A percentile compares a stretch with the other conserved stretches of the same genome.
Evolutionary conservation across 2,329 filamentous ascomycete species (phyloP).

Genomic region (Coniochaeta hoffmannii): DNA sequence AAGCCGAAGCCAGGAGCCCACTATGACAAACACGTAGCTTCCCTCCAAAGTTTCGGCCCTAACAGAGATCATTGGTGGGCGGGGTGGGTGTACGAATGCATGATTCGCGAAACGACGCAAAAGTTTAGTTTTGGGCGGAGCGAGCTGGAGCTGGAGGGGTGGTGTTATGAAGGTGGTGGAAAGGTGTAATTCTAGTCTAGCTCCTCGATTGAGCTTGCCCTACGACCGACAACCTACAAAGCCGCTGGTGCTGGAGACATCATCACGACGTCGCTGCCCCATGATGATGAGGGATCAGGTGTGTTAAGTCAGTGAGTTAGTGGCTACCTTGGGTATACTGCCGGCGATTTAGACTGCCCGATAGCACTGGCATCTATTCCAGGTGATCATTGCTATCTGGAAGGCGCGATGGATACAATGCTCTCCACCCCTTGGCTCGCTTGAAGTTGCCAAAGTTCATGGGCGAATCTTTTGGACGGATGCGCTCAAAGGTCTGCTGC

Average conservation of each 20-base stretch:
- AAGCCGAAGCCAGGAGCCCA: not conserved
- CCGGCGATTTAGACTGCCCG: no score
- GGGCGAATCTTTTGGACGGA: not conserved
- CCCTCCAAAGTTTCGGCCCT: not conserved
- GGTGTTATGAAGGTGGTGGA: not conserved
- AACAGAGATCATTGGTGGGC: not conserved
- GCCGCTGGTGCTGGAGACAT: not conserved
- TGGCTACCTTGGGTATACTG: no score
- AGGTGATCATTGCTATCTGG: no score
- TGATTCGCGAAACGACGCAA: not conserved
- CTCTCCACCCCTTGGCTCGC: not conserved
- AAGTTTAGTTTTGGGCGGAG: not conserved
- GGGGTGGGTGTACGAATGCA: slow-evolving; percentile 1
- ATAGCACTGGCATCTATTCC: no score
- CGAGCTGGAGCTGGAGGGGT: slow-evolving; percentile 1
- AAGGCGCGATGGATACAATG: not conserved
- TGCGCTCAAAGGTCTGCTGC: not conserved
- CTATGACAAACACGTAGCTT: not conserved
- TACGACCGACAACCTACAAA: not conserved
- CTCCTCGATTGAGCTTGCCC: not conserved
- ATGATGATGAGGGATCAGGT: no score
- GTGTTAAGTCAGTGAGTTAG: no score
- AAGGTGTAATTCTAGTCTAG: not conserved
- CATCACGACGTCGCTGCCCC: no score
- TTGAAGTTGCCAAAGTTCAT: not conserved